These are phyloP conservation scores for Picea sitchensis DNA, from an alignment of 75 land plant genomes.

Conservation along the genomic window DNA sequence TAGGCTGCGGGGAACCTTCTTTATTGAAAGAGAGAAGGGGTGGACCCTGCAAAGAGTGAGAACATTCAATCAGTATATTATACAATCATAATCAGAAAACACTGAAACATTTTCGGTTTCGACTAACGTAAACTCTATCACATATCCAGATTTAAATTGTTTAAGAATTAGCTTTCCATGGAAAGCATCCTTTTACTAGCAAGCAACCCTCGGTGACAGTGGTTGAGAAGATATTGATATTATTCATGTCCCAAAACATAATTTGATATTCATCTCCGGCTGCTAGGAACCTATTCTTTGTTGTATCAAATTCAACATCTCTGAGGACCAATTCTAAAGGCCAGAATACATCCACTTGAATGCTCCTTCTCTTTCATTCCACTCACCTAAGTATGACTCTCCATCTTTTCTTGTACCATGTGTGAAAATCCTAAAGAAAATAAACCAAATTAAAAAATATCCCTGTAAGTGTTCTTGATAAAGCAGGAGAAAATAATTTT, in stretches of 20 bases:
- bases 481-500: not conserved
- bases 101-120: not conserved
- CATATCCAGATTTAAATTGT: not conserved
- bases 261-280: slow-evolving; percentile 47
- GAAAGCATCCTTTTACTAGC: not conserved
- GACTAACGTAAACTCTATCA: not conserved
- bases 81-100: not conserved
- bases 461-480: not conserved
- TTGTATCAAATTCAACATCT: slow-evolving; percentile 65
- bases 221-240: slow-evolving; percentile 32
- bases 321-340: slow-evolving; percentile 42
- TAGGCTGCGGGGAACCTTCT: slow-evolving; percentile 22
- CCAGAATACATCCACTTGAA: slow-evolving; percentile 47
- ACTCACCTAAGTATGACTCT: slow-evolving; percentile 57
- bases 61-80: no score
- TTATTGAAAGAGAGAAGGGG: slow-evolving; percentile 21
- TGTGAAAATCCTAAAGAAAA: slow-evolving; percentile 35
- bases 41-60: not conserved
- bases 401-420: slow-evolving; percentile 73
- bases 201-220: slow-evolving; percentile 49
- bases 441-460: not conserved
- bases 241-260: slow-evolving; percentile 62
- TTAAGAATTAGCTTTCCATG: not conserved
- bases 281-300: slow-evolving; percentile 46
- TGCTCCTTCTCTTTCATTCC: slow-evolving; percentile 76